phyloP scores from a whole-genome alignment of 805 yeast species.

The Danielia reshetovae region DNA sequence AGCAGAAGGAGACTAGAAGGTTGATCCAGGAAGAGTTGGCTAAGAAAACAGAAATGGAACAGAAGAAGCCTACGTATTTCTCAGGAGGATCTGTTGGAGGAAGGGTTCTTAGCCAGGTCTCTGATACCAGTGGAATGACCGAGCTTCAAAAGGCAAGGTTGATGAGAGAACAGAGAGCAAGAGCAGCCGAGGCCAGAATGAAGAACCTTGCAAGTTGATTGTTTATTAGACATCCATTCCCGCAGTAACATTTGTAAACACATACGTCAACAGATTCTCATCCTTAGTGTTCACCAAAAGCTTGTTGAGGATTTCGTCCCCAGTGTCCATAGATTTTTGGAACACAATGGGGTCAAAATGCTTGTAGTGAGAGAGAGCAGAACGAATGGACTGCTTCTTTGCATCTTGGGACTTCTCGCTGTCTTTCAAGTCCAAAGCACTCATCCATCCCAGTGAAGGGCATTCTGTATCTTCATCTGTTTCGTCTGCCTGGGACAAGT shows the following conservation, averaged over 20 bases:
- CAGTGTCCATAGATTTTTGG: conserved; percentile 6
- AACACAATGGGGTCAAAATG: conserved; percentile 52
- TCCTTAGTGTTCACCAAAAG: conserved; percentile 7
- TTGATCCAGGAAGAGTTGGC: conserved; percentile 44
- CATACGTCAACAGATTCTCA: conserved; percentile 9
- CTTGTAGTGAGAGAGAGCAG: conserved; percentile 57
- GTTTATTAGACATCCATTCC: background rate
- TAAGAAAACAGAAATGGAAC: conserved; percentile 33
- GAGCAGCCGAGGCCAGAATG: conserved; percentile 92
- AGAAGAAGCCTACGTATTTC: conserved; percentile 28
- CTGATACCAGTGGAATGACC: conserved; percentile 56
- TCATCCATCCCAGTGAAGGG: conserved; percentile 38
- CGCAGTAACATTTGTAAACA: conserved; percentile 9
- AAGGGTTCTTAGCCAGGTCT: conserved; percentile 15
- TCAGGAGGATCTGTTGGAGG: conserved; percentile 33
- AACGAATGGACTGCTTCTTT: conserved; percentile 45
- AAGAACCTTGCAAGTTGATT: conserved; percentile 5
- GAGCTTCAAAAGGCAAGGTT: conserved; percentile 72
- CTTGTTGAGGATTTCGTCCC: conserved; percentile 10
- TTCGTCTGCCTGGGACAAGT: conserved; percentile 2
- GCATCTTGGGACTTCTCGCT: conserved; percentile 22
- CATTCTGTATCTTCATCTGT: conserved; percentile 9
- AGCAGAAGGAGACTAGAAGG: conserved; percentile 35
- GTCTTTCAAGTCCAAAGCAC: conserved; percentile 48
- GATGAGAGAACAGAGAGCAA: conserved; percentile 91